Evolutionary conservation across 768 basidiomycete genomes (phyloP).

Genomic region (Pholiota microspora): DNA sequence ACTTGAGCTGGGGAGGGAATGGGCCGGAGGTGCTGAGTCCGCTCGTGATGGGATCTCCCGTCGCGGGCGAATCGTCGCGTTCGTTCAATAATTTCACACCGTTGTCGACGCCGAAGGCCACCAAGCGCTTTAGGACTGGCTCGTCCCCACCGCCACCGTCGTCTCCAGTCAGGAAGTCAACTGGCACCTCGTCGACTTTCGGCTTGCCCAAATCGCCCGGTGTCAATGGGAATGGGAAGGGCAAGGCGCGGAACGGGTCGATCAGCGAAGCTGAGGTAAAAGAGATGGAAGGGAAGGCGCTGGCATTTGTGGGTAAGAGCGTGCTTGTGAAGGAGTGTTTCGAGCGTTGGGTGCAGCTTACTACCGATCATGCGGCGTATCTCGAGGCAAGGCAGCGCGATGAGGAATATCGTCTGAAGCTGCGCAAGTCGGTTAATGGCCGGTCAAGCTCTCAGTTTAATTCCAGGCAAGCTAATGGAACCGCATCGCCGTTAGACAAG

Average conservation of each 20-base stretch:
- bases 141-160: conserved; percentile 7
- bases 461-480: background rate
- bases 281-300: conserved; percentile 39
- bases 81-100: conserved; percentile 28
- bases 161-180: background rate
- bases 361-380: conserved; percentile 50
- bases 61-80: conserved; percentile 23
- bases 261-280: conserved; percentile 33
- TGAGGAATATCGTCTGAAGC: conserved; percentile 57
- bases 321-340: conserved; percentile 41
- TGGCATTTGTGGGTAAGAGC: conserved; percentile 39
- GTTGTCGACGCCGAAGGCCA: conserved; percentile 18
- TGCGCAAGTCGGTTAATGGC: conserved; percentile 22
- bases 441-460: background rate
- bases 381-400: conserved; percentile 59
- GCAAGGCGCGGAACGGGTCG: conserved; percentile 28
- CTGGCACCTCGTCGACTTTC: too few relatives aligned
- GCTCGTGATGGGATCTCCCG: conserved; percentile 30
- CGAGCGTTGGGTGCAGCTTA: conserved; percentile 43
- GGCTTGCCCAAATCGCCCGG: too few relatives aligned
- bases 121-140: conserved; percentile 8
- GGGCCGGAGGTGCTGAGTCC: conserved; percentile 43
- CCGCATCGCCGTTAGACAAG: conserved; percentile 23
- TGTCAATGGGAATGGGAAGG: conserved; percentile 21
- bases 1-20: conserved; percentile 4